Conservation (phyloP, 2,329 filamentous ascomycete species). For the Fusarium neocosmosporiellum region DNA sequence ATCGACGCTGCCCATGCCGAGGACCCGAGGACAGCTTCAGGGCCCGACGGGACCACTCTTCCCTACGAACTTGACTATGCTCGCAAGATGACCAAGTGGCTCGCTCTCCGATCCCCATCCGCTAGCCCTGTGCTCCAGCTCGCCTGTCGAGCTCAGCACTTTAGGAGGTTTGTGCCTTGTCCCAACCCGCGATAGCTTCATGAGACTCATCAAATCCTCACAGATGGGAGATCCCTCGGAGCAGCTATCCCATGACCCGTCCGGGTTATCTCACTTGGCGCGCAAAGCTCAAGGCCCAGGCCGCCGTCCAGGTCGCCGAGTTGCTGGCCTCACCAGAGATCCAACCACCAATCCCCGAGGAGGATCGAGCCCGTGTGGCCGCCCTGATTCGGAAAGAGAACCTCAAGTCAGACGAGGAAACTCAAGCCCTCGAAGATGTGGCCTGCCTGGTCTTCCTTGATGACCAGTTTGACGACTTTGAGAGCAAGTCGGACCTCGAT, state of each 20-base stretch:
- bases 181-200: not conserved
- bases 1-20: constrained; percentile 74
- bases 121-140: constrained; percentile 76
- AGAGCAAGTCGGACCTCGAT: constrained; percentile 71
- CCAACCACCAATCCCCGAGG: constrained; percentile 52
- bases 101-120: constrained; percentile 67
- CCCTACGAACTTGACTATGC: constrained; percentile 89
- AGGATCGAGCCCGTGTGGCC: constrained; percentile 71
- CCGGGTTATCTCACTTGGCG: constrained; percentile 86
- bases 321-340: constrained; percentile 57
- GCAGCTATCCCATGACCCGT: constrained; percentile 78
- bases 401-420: constrained; percentile 68
- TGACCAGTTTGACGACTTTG: constrained; percentile 86
- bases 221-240: constrained; percentile 82
- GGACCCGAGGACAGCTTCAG: constrained; percentile 53
- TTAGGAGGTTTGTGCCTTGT: constrained; percentile 66
- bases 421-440: constrained; percentile 84
- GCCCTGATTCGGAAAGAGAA: constrained; percentile 84
- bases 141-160: constrained; percentile 86
- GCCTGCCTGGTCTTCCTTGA: constrained; percentile 90
- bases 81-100: constrained; percentile 80
- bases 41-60: constrained; percentile 55
- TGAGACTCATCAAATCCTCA: not conserved
- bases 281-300: constrained; percentile 76
- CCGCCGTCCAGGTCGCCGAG: constrained; percentile 64